Base-by-base conservation (phyloP, 129 eudicot species). In the Lonicera japonica region DNA sequence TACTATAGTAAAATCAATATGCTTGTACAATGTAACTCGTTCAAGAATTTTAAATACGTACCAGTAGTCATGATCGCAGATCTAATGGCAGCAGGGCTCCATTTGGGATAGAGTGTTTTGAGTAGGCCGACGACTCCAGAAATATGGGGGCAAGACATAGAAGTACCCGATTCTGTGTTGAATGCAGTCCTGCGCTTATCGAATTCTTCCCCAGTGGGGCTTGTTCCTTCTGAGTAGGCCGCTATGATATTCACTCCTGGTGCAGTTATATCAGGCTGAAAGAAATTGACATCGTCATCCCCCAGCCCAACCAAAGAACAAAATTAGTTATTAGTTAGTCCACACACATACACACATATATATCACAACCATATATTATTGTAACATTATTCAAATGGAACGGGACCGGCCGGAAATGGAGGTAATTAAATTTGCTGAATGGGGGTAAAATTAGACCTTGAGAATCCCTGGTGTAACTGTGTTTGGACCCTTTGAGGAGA, bases 41-140 rank as follows among this genome's bases (percentile, higher is more conserved):
- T n/a, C n/a, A n/a, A n/a, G n/a, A n/a, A n/a, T n/a, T n/a, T n/a
- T n/a, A n/a, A n/a, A n/a, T n/a, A n/a, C n/a, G n/a, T 62, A 90
- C 97, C 95, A 0, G 95, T 76, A 11, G 95, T 90, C 97, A 90
- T 90, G 70, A 90, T 77, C 39, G 97, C 95, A 2, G 97, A 90
- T 73, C 76, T 73, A 40, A 90, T 84, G 39, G 97, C 97, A 51
- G 94, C 77, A 8, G 87, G 88, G 69, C 84, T 83, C 95, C 97
- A 87, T 50, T 79, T 41, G 20, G 94, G 97, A 70, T 90, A 66
- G 60, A 84, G 67, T 23, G 73, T 75, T 54, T 80, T 90, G 52
- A 90, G 87, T 19, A 90, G 86, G 45, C 87, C 95, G 1, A 75
- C 90, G 38, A 90, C 69, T 21, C 97, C 94, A 54, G 97, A 53